Conservation (phyloP, 345 rosid genomes). For the Hibiscus syriacus region DNA sequence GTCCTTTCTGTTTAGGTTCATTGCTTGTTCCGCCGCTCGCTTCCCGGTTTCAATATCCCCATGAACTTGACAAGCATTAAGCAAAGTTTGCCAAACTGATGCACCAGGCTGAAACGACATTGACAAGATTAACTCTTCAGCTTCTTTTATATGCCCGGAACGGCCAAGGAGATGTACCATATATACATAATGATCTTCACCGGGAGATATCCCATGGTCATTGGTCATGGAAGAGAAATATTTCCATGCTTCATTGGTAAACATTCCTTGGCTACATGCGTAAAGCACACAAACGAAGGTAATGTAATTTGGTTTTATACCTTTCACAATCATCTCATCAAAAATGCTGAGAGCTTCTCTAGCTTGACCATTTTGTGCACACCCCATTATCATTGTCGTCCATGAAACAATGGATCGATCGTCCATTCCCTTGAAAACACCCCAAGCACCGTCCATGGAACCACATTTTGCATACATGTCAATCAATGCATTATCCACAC, state of each 20-base stretch:
- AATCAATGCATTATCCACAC: slow-evolving; percentile 47
- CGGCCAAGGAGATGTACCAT: slow-evolving; percentile 48
- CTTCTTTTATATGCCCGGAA: slow-evolving; percentile 41
- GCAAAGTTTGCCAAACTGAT: slow-evolving; percentile 50
- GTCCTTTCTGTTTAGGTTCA: slow-evolving; percentile 26
- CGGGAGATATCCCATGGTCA: slow-evolving; percentile 34
- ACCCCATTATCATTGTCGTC: slow-evolving; percentile 50
- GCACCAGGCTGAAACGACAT: slow-evolving; percentile 42
- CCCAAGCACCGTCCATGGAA: slow-evolving; percentile 38
- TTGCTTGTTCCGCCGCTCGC: slow-evolving; percentile 36
- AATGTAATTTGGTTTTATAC: slow-evolving; percentile 37
- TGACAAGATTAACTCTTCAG: slow-evolving; percentile 33
- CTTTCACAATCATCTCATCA: slow-evolving; percentile 32
- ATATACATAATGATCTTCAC: slow-evolving; percentile 50
- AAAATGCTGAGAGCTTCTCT: slow-evolving; percentile 37
- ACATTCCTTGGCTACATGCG: slow-evolving; percentile 54
- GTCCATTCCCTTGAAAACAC: slow-evolving; percentile 25
- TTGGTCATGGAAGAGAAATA: slow-evolving; percentile 39
- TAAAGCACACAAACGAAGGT: slow-evolving; percentile 40
- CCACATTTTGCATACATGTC: slow-evolving; percentile 54
- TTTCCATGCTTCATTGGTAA: slow-evolving; percentile 39
- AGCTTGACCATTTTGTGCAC: slow-evolving; percentile 47
- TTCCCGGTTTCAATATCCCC: slow-evolving; percentile 44
- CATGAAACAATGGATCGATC: slow-evolving; percentile 38
- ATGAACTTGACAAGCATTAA: slow-evolving; percentile 39